Conservation (phyloP, 345 rosid genomes). For the Xanthoceras sorbifolium region DNA sequence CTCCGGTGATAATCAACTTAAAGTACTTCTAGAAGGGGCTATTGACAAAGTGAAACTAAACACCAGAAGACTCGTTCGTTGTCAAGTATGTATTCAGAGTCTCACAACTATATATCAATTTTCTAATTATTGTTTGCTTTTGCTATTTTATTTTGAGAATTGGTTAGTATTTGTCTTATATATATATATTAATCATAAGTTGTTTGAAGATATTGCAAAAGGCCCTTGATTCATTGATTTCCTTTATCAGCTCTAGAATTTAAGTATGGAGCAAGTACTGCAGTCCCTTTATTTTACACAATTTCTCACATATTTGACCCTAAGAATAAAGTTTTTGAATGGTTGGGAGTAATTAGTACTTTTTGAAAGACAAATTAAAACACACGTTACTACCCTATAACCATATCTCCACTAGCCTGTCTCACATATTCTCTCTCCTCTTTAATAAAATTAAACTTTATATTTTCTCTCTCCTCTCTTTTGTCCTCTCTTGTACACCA, state of each 20-base stretch:
- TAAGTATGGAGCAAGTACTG: not conserved
- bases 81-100: constrained; percentile 63
- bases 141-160: not conserved
- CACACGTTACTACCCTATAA: not conserved
- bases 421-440: not conserved
- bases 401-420: not conserved
- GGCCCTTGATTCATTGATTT: not conserved
- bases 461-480: no score
- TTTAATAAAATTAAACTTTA: no score
- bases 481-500: no score
- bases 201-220: not conserved
- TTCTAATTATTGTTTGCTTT: not conserved
- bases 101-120: not conserved
- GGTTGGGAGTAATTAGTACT: not conserved
- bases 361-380: not conserved
- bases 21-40: constrained; percentile 60
- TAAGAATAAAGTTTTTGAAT: not conserved
- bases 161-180: not conserved
- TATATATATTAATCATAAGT: not conserved
- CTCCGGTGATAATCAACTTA: constrained; percentile 38
- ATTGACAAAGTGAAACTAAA: constrained; percentile 71
- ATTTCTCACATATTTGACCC: not conserved
- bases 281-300: not conserved
- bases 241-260: not conserved
- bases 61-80: constrained; percentile 85